Conservation (phyloP, 768 basidiomycete species). For the Pleurotus platypus region DNA sequence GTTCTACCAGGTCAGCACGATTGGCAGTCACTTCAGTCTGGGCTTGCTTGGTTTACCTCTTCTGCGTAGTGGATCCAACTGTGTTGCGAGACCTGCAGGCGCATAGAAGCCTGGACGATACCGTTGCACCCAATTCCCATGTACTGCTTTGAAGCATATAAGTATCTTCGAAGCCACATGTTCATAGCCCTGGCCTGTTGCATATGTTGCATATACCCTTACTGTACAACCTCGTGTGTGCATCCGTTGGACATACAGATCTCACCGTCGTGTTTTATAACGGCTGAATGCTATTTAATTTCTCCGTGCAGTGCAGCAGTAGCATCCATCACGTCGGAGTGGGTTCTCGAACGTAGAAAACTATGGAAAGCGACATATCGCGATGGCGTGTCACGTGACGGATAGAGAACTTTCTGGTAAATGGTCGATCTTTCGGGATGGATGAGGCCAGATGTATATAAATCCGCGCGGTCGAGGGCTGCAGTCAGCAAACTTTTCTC, state of each 20-base stretch:
- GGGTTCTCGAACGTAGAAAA: background rate
- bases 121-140: conserved; percentile 16
- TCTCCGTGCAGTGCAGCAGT: conserved; percentile 3
- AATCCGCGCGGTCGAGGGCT: background rate
- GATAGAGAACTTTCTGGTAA: conserved; percentile 4
- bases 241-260: conserved; percentile 4
- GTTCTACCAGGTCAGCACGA: conserved; percentile 76
- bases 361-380: background rate
- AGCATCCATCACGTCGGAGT: background rate
- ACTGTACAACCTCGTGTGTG: conserved; percentile 3
- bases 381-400: conserved; percentile 2
- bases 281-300: conserved; percentile 4
- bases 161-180: background rate
- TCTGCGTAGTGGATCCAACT: conserved; percentile 71
- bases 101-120: conserved; percentile 77
- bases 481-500: conserved; percentile 8
- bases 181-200: background rate
- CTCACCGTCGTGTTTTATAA: conserved; percentile 1
- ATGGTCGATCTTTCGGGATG: conserved; percentile 5
- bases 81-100: conserved; percentile 87
- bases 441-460: background rate
- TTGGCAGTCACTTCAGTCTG: conserved; percentile 13
- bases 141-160: conserved; percentile 4
- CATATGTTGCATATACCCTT: conserved; percentile 14
- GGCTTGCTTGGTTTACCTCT: conserved; percentile 14